phyloP scores from a whole-genome alignment of 768 basidiomycete species.

The Polyporus arcularius region DNA sequence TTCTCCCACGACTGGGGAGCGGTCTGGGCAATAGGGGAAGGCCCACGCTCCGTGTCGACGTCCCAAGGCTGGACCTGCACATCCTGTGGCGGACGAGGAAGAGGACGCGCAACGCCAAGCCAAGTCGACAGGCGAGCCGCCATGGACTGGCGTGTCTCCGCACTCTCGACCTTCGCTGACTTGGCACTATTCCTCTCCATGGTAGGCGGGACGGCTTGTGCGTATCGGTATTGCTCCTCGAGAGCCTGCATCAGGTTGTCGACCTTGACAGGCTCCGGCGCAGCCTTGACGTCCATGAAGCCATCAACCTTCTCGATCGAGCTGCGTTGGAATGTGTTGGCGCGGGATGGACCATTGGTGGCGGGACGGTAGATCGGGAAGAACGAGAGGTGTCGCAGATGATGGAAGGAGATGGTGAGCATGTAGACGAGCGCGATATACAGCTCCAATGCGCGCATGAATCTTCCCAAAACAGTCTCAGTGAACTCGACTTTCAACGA shows the following conservation, averaged over 20 bases:
- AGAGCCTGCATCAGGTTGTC: slow-evolving; percentile 9
- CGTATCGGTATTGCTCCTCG: slow-evolving; percentile 9
- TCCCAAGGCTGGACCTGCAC: slow-evolving; percentile 14
- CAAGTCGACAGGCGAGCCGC: slow-evolving; percentile 17
- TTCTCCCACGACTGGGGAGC: background rate
- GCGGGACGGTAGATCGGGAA: slow-evolving; percentile 15
- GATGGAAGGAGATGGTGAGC: slow-evolving; percentile 48
- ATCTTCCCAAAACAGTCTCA: slow-evolving; percentile 68
- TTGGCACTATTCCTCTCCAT: slow-evolving; percentile 11
- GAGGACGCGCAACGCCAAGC: slow-evolving; percentile 11
- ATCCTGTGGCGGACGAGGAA: background rate
- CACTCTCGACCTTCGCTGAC: slow-evolving; percentile 6
- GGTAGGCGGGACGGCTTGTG: slow-evolving; percentile 12
- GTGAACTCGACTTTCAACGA: slow-evolving; percentile 59
- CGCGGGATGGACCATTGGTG: slow-evolving; percentile 6
- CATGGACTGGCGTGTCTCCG: slow-evolving; percentile 16
- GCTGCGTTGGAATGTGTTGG: slow-evolving; percentile 5
- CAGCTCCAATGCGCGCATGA: slow-evolving; percentile 60
- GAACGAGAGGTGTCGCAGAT: slow-evolving; percentile 22
- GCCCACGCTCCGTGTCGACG: slow-evolving; percentile 16
- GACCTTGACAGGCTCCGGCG: background rate
- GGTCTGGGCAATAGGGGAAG: background rate
- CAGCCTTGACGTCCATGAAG: background rate
- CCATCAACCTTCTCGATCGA: background rate
- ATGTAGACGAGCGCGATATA: slow-evolving; percentile 63